These are phyloP conservation scores for Nitzschia putrida DNA, from an alignment of 108 stramenopile species.

Conservation along the genomic window DNA sequence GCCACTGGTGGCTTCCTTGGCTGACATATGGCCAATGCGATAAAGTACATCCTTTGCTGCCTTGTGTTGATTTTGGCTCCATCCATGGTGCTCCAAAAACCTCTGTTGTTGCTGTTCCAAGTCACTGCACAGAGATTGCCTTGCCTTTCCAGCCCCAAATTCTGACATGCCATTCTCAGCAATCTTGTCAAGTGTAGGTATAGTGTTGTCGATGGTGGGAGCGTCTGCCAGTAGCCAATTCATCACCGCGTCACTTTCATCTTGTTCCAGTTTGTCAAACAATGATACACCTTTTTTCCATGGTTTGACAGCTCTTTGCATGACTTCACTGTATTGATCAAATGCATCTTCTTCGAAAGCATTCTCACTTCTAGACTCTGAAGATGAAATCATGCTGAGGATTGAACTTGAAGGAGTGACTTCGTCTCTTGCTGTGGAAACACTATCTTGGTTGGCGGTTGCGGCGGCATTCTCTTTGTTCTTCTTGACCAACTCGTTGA, in stretches of 20 bases:
- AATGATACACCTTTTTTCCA: slow-evolving; percentile 8
- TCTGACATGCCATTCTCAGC: background rate
- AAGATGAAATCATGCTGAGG: slow-evolving; percentile 14
- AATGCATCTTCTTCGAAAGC: slow-evolving; percentile 35
- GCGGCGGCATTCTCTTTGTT: slow-evolving; percentile 6
- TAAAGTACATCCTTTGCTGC: slow-evolving; percentile 30
- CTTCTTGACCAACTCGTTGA: slow-evolving; percentile 37
- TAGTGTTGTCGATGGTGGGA: slow-evolving; percentile 13
- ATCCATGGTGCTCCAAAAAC: slow-evolving; percentile 19
- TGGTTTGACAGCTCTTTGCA: slow-evolving; percentile 19
- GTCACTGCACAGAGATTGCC: slow-evolving; percentile 10
- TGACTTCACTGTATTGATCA: slow-evolving; percentile 34
- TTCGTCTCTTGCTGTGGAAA: background rate
- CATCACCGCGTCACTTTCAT: slow-evolving; percentile 16
- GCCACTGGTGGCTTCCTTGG: slow-evolving; percentile 41
- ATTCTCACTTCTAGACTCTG: slow-evolving; percentile 9
- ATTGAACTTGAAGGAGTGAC: slow-evolving; percentile 1
- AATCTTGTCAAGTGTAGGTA: slow-evolving; percentile 25
- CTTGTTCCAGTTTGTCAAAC: background rate
- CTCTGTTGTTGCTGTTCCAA: slow-evolving; percentile 10
- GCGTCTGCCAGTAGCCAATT: slow-evolving; percentile 34
- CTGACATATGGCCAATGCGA: slow-evolving; percentile 61
- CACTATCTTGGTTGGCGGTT: background rate
- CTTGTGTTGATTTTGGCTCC: slow-evolving; percentile 29
- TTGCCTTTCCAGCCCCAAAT: background rate